A percentile compares a stretch with the other conserved stretches of the same genome.
Conservation (phyloP, 768 basidiomycete genomes). For the Termitomyces bulborhizus region DNA sequence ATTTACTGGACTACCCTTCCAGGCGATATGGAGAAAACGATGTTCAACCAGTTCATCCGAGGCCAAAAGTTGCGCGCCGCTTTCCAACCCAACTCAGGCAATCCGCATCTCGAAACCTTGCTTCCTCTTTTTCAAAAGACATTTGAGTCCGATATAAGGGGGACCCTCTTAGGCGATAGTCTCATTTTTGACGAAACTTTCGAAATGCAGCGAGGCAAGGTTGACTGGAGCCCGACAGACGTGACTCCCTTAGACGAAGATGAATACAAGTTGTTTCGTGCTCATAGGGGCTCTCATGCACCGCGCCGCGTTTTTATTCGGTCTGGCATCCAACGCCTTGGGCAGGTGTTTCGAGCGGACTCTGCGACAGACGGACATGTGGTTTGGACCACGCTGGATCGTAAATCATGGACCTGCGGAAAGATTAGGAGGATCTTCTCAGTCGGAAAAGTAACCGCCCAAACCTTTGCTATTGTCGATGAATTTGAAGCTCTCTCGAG, state of each 20-base stretch:
- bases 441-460: neutral
- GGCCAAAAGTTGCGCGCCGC: conserved; percentile 16
- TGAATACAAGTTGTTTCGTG: neutral
- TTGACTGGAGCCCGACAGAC: neutral
- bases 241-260: neutral
- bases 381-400: neutral
- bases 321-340: neutral
- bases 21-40: conserved; percentile 24
- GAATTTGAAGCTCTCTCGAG: neutral
- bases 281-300: neutral
- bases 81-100: conserved; percentile 1
- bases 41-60: conserved; percentile 18
- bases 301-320: neutral
- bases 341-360: conserved; percentile 6
- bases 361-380: conserved; percentile 10
- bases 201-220: neutral
- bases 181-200: conserved; percentile 9
- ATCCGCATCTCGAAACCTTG: neutral
- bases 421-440: neutral
- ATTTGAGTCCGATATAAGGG: conserved; percentile 10
- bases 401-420: neutral
- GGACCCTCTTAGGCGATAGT: conserved; percentile 10
- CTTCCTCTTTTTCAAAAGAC: neutral
- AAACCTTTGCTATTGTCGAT: neutral
- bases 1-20: too few species aligned